phyloP scores from a whole-genome alignment of 2,329 filamentous ascomycete species.

The Orbilia brochopaga region DNA sequence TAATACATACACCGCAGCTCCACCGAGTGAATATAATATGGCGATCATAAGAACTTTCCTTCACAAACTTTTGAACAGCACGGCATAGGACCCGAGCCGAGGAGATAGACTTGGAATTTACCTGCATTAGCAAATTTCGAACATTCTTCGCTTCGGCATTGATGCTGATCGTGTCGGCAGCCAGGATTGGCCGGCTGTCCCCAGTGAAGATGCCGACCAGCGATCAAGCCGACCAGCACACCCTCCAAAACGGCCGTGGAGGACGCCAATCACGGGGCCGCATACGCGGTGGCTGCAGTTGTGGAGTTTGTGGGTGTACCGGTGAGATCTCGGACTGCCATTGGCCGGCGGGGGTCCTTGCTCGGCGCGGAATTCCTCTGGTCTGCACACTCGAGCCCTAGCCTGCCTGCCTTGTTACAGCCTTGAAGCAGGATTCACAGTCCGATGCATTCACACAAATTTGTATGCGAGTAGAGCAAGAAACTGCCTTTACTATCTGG shows the following conservation, averaged over 20 bases:
- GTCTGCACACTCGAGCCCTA: slow-evolving; percentile 22
- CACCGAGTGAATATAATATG: too few species aligned
- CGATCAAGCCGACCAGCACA: not conserved
- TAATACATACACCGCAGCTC: too few species aligned
- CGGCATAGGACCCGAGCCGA: not conserved
- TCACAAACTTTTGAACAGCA: too few species aligned
- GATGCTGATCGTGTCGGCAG: slow-evolving; percentile 32
- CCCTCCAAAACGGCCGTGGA: slow-evolving; percentile 12
- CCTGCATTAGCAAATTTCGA: slow-evolving; percentile 19
- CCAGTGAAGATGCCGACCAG: not conserved
- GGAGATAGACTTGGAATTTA: slow-evolving; percentile 15
- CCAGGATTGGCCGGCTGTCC: slow-evolving; percentile 10
- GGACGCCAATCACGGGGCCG: slow-evolving; percentile 39
- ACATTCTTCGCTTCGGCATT: slow-evolving; percentile 19
- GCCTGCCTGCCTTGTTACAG: not conserved
- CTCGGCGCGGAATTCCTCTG: too few species aligned
- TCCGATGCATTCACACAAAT: not conserved
- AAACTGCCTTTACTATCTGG: not conserved
- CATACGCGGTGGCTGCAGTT: slow-evolving; percentile 46
- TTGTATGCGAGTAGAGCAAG: not conserved
- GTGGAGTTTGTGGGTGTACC: slow-evolving; percentile 24
- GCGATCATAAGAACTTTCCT: too few species aligned
- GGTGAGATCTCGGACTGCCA: slow-evolving; percentile 48
- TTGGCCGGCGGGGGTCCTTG: slow-evolving; percentile 24
- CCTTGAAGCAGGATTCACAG: not conserved